phyloP scores from a whole-genome alignment of 2,329 filamentous ascomycete genomes.

The Diplodia intermedia region DNA sequence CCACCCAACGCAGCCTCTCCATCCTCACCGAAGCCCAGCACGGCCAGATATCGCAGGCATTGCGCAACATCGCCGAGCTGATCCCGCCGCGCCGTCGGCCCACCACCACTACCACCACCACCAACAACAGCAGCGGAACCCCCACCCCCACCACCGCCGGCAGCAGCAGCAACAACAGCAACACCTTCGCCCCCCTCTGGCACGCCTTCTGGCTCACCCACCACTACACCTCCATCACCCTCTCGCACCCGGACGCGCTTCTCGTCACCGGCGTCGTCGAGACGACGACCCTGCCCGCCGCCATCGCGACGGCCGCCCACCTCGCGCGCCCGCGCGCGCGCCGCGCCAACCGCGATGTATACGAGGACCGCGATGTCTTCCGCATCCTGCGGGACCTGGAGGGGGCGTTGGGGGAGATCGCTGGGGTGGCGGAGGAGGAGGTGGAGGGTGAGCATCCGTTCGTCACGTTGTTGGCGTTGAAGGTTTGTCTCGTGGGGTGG shows the following conservation, averaged over 20 bases:
- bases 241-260: not conserved
- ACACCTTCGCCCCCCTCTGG: not conserved
- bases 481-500: conserved; percentile 8
- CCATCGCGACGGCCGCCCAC: conserved; percentile 4
- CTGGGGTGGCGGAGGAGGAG: not conserved
- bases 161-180: not conserved
- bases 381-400: conserved; percentile 6
- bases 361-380: not conserved
- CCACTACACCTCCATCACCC: conserved; percentile 3
- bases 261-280: conserved; percentile 16
- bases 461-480: not conserved
- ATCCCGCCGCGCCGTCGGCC: not conserved
- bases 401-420: not conserved
- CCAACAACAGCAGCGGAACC: not conserved
- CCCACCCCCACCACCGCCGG: not conserved
- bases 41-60: conserved; percentile 2
- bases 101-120: not conserved
- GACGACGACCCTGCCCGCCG: conserved; percentile 7
- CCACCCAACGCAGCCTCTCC: not conserved
- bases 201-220: not conserved
- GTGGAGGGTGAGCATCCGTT: conserved; percentile 6
- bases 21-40: conserved; percentile 14
- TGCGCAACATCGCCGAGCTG: conserved; percentile 10
- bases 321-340: not conserved
- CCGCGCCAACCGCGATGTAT: not conserved